Evolutionary conservation across 1,284 basidiomycete genomes (phyloP), one percentile per base, ranked within the genome.

Genomic region (Rhodotorula sp.): DNA sequence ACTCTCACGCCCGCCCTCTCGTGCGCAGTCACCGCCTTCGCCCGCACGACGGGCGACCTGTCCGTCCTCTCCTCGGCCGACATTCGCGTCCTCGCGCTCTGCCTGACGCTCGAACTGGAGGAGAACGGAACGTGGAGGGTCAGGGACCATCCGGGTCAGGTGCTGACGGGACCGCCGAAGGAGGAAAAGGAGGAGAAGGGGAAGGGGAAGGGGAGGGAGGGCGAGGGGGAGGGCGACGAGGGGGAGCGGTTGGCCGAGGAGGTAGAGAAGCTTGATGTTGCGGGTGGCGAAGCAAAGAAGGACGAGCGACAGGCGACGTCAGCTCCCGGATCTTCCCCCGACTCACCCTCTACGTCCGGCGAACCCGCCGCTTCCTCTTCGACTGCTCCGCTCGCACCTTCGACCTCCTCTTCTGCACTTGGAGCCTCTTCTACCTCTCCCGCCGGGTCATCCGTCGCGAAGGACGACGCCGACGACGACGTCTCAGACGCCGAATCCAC

Each of bases 41-140:
- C 96, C 6, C 94, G 92, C 84, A 92, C 92, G 84, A 97, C 95
- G 0, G 96, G 96, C 81, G 96, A 99, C 81, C 95, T 93, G 79
- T 85, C 91, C 47, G 95, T 95, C 56, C 85, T 99, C 44, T 97
- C 94, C 15, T 86, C 89, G 77, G 86, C 94, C 24, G 96, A 99
- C 87, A 81, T 99, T 67, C 89, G 90, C 74, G 89, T 99, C 51
- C 83, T 99, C 56, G 96, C 96, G 0, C 83, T 76, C 27, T 74
- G 72, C 58, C 65, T 76, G 24, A 86, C 89, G 56, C 82, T 94
- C 66, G 88, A 87, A 82, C 85, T 84, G 64, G 81, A 82, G 66
- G 81, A 81, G 72, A 85, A 85, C 73, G 84, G 84, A 0, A 78
- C 76, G n/a, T 79, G 79, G 79, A 74, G 83, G 61, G 82, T 85